A percentile compares a stretch with the other conserved stretches of the same genome.
Evolutionary conservation across 2,329 filamentous ascomycete species (phyloP).

Genomic region (Colletotrichum sp.): DNA sequence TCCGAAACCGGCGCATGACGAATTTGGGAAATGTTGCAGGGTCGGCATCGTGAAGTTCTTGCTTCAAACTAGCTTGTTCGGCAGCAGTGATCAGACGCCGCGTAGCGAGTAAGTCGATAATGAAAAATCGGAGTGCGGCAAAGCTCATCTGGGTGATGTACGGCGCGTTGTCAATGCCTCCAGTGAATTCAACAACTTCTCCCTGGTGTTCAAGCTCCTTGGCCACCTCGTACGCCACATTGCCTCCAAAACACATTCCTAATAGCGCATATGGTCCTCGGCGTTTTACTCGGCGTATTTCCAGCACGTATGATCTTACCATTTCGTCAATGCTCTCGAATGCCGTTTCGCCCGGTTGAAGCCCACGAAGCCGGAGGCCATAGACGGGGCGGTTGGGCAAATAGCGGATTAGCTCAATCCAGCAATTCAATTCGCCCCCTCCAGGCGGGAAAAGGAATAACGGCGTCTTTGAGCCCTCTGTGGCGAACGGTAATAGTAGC

Average conservation of each 20-base stretch:
- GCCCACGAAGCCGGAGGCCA: background rate
- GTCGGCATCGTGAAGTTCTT: background rate
- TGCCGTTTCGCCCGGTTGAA: background rate
- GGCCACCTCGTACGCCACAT: background rate
- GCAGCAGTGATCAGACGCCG: background rate
- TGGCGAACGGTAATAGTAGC: background rate
- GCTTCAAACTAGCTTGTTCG: background rate
- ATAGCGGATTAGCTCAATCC: background rate
- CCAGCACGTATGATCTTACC: background rate
- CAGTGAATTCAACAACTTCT: background rate
- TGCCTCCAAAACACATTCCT: slow-evolving; percentile 1
- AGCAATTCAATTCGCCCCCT: background rate
- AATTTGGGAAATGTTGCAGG: background rate
- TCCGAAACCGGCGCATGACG: background rate
- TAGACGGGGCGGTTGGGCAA: background rate
- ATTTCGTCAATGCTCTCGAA: background rate
- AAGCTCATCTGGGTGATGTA: slow-evolving; percentile 4
- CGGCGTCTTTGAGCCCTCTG: background rate
- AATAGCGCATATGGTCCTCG: background rate
- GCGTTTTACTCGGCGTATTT: background rate
- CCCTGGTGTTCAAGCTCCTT: background rate
- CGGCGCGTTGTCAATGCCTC: slow-evolving; percentile 2
- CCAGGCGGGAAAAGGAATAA: background rate
- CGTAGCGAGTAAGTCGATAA: background rate
- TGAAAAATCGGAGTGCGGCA: background rate